A percentile compares a stretch with the other conserved stretches of the same genome.
These are phyloP conservation scores for Saraca asoca DNA, from an alignment of 331 rosid species.

Conservation along the genomic window DNA sequence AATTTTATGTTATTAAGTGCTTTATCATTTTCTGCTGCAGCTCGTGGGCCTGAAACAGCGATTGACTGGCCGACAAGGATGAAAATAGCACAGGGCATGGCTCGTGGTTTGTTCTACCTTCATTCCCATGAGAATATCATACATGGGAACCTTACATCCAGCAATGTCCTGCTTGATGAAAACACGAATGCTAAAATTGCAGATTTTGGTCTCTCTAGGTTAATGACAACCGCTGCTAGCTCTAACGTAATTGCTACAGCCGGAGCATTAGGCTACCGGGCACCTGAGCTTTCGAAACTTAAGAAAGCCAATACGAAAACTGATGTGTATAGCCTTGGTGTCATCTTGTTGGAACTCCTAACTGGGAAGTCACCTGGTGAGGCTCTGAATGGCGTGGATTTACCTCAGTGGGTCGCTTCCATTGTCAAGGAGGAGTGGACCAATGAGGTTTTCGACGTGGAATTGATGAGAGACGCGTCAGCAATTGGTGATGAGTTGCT, in stretches of 20 bases:
- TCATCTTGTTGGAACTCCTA: slow-evolving; percentile 86
- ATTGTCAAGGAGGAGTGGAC: slow-evolving; percentile 98
- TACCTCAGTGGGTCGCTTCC: slow-evolving; percentile 98
- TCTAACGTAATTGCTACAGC: slow-evolving; percentile 91
- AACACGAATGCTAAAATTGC: slow-evolving; percentile 60
- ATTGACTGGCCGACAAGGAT: slow-evolving; percentile 90
- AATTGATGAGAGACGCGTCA: slow-evolving; percentile 85
- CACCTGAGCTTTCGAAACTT: slow-evolving; percentile 81
- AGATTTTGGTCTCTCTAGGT: slow-evolving; percentile 79
- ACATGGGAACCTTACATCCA: slow-evolving; percentile 89
- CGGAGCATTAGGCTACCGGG: slow-evolving; percentile 84
- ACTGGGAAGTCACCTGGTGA: slow-evolving; percentile 93
- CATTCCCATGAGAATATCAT: slow-evolving; percentile 68
- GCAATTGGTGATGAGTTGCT: slow-evolving; percentile 78
- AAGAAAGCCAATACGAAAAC: slow-evolving; percentile 95
- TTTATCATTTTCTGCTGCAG: slow-evolving; percentile 47
- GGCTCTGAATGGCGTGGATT: slow-evolving; percentile 76
- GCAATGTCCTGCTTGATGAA: slow-evolving; percentile 78
- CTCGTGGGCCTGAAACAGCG: slow-evolving; percentile 71
- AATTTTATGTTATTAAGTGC: no score
- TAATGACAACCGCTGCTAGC: slow-evolving; percentile 84
- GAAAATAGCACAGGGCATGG: slow-evolving; percentile 76
- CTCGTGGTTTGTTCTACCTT: slow-evolving; percentile 71
- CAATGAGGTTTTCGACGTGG: slow-evolving; percentile 86
- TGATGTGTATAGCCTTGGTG: slow-evolving; percentile 97